These are phyloP conservation scores for Globisporangium nagaii DNA, from an alignment of 352 stramenopile species.

Conservation along the genomic window DNA sequence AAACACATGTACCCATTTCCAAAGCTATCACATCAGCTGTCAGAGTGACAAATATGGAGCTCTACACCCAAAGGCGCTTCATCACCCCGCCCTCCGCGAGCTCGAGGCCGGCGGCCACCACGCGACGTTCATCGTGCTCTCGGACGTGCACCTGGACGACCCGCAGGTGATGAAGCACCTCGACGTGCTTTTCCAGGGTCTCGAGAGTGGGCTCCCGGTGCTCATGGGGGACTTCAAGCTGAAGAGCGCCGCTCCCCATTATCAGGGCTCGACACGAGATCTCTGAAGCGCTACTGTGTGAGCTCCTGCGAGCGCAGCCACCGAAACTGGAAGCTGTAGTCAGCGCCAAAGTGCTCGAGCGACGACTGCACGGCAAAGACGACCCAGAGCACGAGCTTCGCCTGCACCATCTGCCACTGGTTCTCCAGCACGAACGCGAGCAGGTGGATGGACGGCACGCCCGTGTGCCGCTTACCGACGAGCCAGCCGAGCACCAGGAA, in stretches of 20 bases:
- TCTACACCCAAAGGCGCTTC: no score
- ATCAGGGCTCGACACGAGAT: no score
- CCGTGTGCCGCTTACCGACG: slow-evolving; percentile 7
- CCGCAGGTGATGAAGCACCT: slow-evolving; percentile 87
- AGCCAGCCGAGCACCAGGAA: slow-evolving; percentile 20
- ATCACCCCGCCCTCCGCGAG: no score
- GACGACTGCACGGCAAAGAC: slow-evolving; percentile 22
- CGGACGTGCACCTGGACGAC: slow-evolving; percentile 92
- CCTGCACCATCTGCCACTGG: slow-evolving; percentile 24
- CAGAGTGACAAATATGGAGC: no score
- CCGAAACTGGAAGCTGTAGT: slow-evolving; percentile 1
- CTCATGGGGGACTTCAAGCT: slow-evolving; percentile 95
- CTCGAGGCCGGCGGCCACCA: slow-evolving; percentile 82
- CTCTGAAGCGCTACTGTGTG: not conserved
- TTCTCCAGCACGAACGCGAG: slow-evolving; percentile 29
- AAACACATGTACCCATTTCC: no score
- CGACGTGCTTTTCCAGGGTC: slow-evolving; percentile 85
- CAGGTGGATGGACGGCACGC: slow-evolving; percentile 16
- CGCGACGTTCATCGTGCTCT: slow-evolving; percentile 91
- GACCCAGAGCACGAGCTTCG: slow-evolving; percentile 31
- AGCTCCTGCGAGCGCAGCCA: not conserved
- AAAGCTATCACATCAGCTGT: not conserved
- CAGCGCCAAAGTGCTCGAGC: slow-evolving; percentile 24
- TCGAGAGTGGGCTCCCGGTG: slow-evolving; percentile 64
- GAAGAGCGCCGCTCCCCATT: no score